Conservation (phyloP, 2,329 filamentous ascomycete species). For the Dendrostoma leiphaemia region DNA sequence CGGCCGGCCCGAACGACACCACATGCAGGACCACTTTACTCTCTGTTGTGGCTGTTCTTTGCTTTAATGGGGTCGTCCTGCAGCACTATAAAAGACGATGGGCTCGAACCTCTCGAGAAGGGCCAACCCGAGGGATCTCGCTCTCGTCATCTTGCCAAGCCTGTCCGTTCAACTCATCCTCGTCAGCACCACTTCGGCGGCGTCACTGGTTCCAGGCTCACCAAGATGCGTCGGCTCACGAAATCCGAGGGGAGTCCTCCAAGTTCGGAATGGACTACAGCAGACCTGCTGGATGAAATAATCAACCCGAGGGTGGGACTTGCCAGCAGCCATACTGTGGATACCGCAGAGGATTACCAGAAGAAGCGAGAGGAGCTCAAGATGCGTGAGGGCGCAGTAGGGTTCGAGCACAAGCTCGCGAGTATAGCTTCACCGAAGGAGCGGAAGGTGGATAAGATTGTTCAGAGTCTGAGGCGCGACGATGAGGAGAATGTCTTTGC, state of each 20-base stretch:
- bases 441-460: conserved; percentile 34
- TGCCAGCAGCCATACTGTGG: background rate
- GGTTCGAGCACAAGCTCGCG: conserved; percentile 40
- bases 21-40: too few relatives aligned
- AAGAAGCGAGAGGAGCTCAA: conserved; percentile 29
- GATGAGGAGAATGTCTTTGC: conserved; percentile 39
- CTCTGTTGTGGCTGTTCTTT: too few relatives aligned
- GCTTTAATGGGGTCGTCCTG: background rate
- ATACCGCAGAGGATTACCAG: conserved; percentile 29
- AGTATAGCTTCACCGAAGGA: conserved; percentile 33
- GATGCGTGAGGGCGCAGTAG: conserved; percentile 32
- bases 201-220: conserved; percentile 6
- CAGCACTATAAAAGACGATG: conserved; percentile 14
- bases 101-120: conserved; percentile 12
- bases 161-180: conserved; percentile 15
- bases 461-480: conserved; percentile 34
- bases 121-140: conserved; percentile 2
- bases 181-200: background rate
- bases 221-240: conserved; percentile 8
- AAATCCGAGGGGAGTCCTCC: background rate
- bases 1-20: background rate
- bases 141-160: conserved; percentile 10
- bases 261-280: conserved; percentile 12
- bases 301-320: conserved; percentile 6
- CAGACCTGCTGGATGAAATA: conserved; percentile 8